A percentile compares a stretch with the other conserved stretches of the same genome.
Evolutionary conservation across 352 stramenopile species (phyloP).

Genomic region (Phytophthora pisi): DNA sequence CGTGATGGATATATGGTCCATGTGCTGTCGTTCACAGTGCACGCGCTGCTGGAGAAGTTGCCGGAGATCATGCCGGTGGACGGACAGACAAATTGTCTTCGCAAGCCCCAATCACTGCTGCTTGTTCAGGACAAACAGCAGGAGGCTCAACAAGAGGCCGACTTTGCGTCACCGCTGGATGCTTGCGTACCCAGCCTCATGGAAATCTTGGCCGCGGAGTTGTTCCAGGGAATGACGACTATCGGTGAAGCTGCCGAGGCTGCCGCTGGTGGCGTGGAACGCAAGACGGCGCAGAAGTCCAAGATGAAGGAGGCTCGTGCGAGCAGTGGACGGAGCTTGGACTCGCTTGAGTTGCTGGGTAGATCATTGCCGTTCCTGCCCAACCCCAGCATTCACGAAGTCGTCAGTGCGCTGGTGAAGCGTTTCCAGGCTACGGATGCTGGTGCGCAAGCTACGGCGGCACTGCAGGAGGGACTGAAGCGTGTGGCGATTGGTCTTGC

Average conservation of each 20-base stretch:
- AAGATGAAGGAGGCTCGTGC: conserved; percentile 90
- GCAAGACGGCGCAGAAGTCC: conserved; percentile 70
- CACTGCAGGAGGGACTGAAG: conserved; percentile 80
- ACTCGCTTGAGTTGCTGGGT: conserved; percentile 82
- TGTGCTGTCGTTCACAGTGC: conserved; percentile 87
- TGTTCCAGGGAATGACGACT: conserved; percentile 74
- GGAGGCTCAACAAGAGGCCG: conserved; percentile 30
- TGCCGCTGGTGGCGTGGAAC: conserved; percentile 39
- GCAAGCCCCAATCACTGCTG: conserved; percentile 32
- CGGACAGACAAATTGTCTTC: conserved; percentile 30
- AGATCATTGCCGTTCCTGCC: conserved; percentile 87
- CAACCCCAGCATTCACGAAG: conserved; percentile 77
- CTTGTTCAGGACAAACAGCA: conserved; percentile 28
- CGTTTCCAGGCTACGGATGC: conserved; percentile 72
- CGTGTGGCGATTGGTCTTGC: conserved; percentile 76
- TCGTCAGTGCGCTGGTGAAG: conserved; percentile 76
- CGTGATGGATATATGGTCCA: conserved; percentile 87
- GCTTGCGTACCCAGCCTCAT: conserved; percentile 82
- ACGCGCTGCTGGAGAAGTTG: conserved; percentile 84
- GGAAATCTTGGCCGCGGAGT: conserved; percentile 77
- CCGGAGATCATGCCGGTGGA: conserved; percentile 59
- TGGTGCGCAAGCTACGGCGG: conserved; percentile 54
- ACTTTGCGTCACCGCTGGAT: conserved; percentile 74
- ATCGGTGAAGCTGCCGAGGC: conserved; percentile 40
- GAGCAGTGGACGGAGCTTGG: conserved; percentile 64